phyloP scores from a whole-genome alignment of 371 early-diverging fungal species.

The Blastocladiella emersonii region DNA sequence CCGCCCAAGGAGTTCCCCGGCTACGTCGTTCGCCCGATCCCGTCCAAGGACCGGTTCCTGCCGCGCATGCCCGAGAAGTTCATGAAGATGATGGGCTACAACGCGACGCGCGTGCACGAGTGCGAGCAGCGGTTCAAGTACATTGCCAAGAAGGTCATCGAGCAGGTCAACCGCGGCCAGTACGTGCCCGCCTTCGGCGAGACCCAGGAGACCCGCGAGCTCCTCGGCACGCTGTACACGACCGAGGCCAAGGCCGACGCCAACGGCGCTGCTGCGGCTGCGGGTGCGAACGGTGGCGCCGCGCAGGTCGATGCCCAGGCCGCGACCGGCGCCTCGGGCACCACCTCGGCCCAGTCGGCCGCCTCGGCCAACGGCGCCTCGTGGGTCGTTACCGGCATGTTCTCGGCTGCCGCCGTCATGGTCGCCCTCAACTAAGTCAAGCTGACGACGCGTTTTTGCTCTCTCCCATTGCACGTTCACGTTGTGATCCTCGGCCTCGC shows the following conservation, averaged over 20 bases:
- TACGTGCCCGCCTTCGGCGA: not conserved
- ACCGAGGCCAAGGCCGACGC: not conserved
- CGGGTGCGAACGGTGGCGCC: too few species aligned
- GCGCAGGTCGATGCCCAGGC: too few species aligned
- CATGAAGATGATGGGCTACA: not conserved
- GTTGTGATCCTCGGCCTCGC: too few species aligned
- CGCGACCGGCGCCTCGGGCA: too few species aligned
- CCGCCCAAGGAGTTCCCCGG: not conserved
- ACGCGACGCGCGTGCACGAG: not conserved
- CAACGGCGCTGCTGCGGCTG: not conserved
- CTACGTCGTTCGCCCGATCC: constrained; percentile 19
- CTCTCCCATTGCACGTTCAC: too few species aligned
- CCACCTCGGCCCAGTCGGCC: too few species aligned
- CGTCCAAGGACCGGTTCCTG: constrained; percentile 26
- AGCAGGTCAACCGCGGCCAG: not conserved
- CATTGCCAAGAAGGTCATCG: not conserved
- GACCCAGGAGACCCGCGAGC: not conserved
- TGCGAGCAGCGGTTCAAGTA: not conserved
- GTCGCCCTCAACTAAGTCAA: too few species aligned
- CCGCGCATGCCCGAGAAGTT: not conserved
- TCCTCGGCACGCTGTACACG: not conserved
- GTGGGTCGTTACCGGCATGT: too few species aligned
- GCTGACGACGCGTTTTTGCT: too few species aligned
- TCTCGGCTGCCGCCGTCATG: too few species aligned
- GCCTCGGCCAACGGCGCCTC: too few species aligned